phyloP scores from a whole-genome alignment of 305 asterid genomes.

The Ilex paraguariensis region DNA sequence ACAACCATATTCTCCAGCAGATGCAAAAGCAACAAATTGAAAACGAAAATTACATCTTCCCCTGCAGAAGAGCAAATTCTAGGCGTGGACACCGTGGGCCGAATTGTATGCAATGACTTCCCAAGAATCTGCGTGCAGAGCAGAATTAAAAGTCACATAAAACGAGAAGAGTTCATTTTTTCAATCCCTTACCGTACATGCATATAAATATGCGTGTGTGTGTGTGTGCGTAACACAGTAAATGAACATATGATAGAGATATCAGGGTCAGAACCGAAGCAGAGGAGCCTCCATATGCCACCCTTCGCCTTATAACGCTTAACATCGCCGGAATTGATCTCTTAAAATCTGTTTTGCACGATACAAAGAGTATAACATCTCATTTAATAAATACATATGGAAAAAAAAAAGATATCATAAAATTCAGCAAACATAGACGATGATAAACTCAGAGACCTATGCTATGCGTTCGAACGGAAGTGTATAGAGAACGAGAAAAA shows the following conservation, averaged over 20 bases:
- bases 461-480: too few relatives aligned
- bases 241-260: not conserved
- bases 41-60: slow-evolving; percentile 49
- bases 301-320: slow-evolving; percentile 78
- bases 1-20: not conserved
- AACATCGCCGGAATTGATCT: slow-evolving; percentile 52
- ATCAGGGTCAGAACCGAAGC: slow-evolving; percentile 38
- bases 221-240: not conserved
- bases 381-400: not conserved
- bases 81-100: slow-evolving; percentile 33
- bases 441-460: too few relatives aligned
- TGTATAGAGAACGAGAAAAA: too few relatives aligned
- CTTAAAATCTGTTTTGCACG: too few relatives aligned
- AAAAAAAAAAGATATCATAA: not conserved
- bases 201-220: not conserved
- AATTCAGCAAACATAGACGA: not conserved
- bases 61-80: slow-evolving; percentile 31
- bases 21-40: not conserved
- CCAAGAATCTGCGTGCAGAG: slow-evolving; percentile 40
- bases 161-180: not conserved
- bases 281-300: slow-evolving; percentile 60
- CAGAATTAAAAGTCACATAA: not conserved
- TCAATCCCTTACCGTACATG: not conserved
- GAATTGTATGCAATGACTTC: slow-evolving; percentile 39
- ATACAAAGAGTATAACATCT: too few relatives aligned